A percentile compares a stretch with the other conserved stretches of the same genome.
phyloP scores from a whole-genome alignment of 257 asterid genomes.

The Phtheirospermum japonicum region DNA sequence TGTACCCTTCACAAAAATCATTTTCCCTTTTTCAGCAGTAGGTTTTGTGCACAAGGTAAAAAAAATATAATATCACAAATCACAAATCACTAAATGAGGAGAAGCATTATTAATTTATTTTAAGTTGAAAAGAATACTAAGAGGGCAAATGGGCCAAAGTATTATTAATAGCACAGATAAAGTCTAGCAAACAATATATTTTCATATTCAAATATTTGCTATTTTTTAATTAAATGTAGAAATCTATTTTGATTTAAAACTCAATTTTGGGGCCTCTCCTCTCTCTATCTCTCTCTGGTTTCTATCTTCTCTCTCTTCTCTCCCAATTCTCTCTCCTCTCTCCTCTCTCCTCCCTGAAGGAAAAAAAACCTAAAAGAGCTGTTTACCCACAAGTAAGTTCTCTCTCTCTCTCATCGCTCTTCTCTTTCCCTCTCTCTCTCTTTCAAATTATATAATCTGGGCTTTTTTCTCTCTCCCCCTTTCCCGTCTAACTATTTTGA shows the following conservation, averaged over 20 bases:
- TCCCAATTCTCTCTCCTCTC: slow-evolving; percentile 44
- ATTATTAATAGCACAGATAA: too few species aligned
- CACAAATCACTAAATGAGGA: too few species aligned
- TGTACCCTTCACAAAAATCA: too few species aligned
- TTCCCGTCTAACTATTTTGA: slow-evolving; percentile 23
- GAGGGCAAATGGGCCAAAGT: too few species aligned
- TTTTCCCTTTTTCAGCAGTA: too few species aligned
- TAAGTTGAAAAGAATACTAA: too few species aligned
- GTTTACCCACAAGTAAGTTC: slow-evolving; percentile 77
- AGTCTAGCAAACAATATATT: background rate
- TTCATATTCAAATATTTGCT: slow-evolving; percentile 12
- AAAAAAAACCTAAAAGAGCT: slow-evolving; percentile 60
- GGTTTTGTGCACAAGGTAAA: too few species aligned
- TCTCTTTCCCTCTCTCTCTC: slow-evolving; percentile 45
- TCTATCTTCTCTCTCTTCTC: slow-evolving; percentile 30
- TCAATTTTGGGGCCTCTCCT: slow-evolving; percentile 27
- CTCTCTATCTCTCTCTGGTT: slow-evolving; percentile 27
- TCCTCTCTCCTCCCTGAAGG: slow-evolving; percentile 29
- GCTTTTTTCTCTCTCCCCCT: slow-evolving; percentile 36
- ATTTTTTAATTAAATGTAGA: slow-evolving; percentile 27
- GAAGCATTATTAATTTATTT: too few species aligned
- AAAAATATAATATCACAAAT: too few species aligned
- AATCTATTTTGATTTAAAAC: slow-evolving; percentile 34
- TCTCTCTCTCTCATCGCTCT: slow-evolving; percentile 33
- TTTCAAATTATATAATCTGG: slow-evolving; percentile 24